Conservation (phyloP, 2,329 filamentous ascomycete species). For the Paecilomyces sp. region DNA sequence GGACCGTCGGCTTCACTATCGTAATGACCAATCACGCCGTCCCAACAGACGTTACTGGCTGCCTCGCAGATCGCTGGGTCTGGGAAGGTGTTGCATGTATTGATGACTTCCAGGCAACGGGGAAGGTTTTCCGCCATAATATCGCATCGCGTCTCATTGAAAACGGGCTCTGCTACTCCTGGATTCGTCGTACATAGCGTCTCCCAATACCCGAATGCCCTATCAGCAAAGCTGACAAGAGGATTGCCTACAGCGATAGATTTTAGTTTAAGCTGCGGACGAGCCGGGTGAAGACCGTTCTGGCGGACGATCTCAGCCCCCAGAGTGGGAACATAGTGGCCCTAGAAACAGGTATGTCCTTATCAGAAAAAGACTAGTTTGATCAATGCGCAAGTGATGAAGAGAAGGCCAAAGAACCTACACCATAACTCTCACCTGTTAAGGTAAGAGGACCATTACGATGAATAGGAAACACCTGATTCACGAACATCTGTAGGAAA, state of each 20-base stretch:
- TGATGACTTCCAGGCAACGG: slow-evolving; percentile 33
- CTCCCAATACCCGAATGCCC: slow-evolving; percentile 37
- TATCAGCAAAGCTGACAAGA: slow-evolving; percentile 31
- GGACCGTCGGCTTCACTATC: slow-evolving; percentile 29
- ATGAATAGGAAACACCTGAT: slow-evolving; percentile 37
- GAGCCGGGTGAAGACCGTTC: slow-evolving; percentile 33
- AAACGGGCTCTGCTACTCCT: slow-evolving; percentile 31
- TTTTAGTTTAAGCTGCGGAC: slow-evolving; percentile 33
- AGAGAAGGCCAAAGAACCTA: slow-evolving; percentile 12
- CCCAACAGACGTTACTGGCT: slow-evolving; percentile 28
- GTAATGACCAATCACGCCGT: slow-evolving; percentile 33
- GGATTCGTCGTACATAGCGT: slow-evolving; percentile 39
- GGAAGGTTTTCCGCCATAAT: slow-evolving; percentile 39
- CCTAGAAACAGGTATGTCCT: slow-evolving; percentile 14
- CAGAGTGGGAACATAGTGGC: slow-evolving; percentile 40
- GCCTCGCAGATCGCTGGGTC: slow-evolving; percentile 36
- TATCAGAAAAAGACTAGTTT: background rate
- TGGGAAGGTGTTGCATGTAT: slow-evolving; percentile 32
- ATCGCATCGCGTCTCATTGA: slow-evolving; percentile 37
- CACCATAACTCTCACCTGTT: slow-evolving; percentile 41
- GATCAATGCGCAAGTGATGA: background rate
- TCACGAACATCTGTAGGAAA: slow-evolving; percentile 42
- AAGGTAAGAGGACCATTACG: slow-evolving; percentile 35
- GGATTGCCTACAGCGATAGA: slow-evolving; percentile 40
- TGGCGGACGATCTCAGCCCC: slow-evolving; percentile 37